These are phyloP conservation scores for Cornus florida DNA, from an alignment of 148 eudicot genomes.

Conservation along the genomic window DNA sequence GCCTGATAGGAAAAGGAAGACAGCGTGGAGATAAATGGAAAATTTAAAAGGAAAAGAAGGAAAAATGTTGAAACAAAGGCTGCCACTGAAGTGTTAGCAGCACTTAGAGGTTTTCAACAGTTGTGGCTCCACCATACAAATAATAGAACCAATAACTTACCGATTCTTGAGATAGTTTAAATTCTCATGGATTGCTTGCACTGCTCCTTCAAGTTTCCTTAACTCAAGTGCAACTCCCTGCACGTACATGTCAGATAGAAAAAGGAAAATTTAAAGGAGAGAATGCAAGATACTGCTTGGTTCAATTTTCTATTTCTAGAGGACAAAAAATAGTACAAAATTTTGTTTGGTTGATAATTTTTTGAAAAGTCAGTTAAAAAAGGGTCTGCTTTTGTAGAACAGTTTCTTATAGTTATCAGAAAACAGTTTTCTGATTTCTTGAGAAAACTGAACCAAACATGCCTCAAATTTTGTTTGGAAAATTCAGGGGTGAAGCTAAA, in stretches of 20 bases:
- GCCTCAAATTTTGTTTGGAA: background rate
- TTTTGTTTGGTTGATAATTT: too few relatives aligned
- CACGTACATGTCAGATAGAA: background rate
- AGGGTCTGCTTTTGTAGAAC: background rate
- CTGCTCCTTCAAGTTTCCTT: constrained; percentile 71
- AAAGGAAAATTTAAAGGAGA: background rate
- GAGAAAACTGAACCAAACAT: background rate
- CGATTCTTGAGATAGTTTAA: constrained; percentile 46
- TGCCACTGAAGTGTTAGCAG: background rate
- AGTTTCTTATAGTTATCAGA: too few relatives aligned
- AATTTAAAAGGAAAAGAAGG: background rate
- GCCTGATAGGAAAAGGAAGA: background rate
- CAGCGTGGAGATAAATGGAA: background rate
- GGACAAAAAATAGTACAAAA: too few relatives aligned
- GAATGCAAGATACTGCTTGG: background rate
- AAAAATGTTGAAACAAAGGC: background rate
- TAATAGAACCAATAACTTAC: constrained; percentile 25
- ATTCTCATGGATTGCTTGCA: constrained; percentile 62
- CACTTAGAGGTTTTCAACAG: background rate
- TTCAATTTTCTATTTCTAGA: too few relatives aligned
- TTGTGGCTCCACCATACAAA: background rate
- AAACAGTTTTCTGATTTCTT: background rate
- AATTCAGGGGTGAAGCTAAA: background rate
- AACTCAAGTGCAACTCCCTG: constrained; percentile 81
- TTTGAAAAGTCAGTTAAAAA: too few relatives aligned